Base-by-base conservation (phyloP, 208 protist species). In the Trypanosoma conorhini region DNA sequence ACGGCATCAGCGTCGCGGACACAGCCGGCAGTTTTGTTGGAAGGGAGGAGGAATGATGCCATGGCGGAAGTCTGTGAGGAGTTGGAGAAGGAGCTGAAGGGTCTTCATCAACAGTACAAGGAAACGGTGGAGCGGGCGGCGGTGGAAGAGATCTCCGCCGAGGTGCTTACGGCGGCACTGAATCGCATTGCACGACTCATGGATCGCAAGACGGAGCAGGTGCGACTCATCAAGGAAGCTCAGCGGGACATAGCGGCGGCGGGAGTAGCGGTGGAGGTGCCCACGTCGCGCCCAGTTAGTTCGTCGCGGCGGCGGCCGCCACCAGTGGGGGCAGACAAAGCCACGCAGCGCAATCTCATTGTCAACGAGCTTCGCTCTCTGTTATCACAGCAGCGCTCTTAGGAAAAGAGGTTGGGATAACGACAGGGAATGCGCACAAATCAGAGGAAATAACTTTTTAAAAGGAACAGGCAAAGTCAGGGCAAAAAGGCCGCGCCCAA, bases 351-450 rank as follows among this genome's bases (percentile, higher is more conserved):
- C 19, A 83, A 74, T 24, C 52, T 87, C 68, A 81, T 94, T 17
- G 82, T 96, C 44, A 96, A 93, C 69, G 91, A 94, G 66, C 65
- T 96, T 3, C 82, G 89, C 24, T 81, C 86, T 10, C 61, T 94
- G 50, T 64, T 90, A 10, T 79, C 86, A 7, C 73, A 91, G 28
- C 79, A 64, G 21, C 74, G 66, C 21, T 52, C 17, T 8, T 74
- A 67, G 33, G n/a, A 62, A 50, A 38, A 50, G 7, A 26, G 42
- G 24, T 50, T n/a, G n/a, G 50, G 51, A 64, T 3, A 31, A 70
- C 4, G 40, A 51, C 35, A 26, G 19, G 0, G 3, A 42, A 13
- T 30, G n/a, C 42, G 42, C n/a, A 55, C 28, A 55, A 65, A 55
- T 5, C 26, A 38, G 28, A 33, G 1, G 50, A 51, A 59, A 64